These are phyloP conservation scores for Amphicarpaea edgeworthii DNA, from an alignment of 306 rosid species.

Conservation along the genomic window DNA sequence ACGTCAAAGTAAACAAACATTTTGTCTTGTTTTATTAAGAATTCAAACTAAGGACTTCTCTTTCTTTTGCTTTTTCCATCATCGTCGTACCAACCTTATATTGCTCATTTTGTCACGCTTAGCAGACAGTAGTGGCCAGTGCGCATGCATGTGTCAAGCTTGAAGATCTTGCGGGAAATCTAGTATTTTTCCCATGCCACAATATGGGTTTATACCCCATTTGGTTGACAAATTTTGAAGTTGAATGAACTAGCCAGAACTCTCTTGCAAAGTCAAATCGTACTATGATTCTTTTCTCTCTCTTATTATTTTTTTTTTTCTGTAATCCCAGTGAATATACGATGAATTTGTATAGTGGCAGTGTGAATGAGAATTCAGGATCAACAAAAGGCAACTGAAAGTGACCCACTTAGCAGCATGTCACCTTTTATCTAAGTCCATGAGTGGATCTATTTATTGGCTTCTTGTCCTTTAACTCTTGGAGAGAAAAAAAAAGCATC, in stretches of 20 bases:
- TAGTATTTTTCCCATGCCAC: conserved; percentile 14
- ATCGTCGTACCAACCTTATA: no score
- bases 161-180: conserved; percentile 22
- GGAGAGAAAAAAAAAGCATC: conserved; percentile 8
- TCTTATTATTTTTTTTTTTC: not conserved
- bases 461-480: conserved; percentile 44
- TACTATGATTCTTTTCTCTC: not conserved
- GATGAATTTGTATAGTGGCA: conserved; percentile 27
- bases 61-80: no score
- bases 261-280: conserved; percentile 50
- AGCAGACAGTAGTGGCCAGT: conserved; percentile 38
- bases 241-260: conserved; percentile 31
- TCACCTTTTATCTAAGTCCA: conserved; percentile 45
- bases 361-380: conserved; percentile 26
- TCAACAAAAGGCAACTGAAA: conserved; percentile 41
- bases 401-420: conserved; percentile 46
- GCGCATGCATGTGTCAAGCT: conserved; percentile 43
- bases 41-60: no score
- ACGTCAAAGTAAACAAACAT: no score
- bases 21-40: no score
- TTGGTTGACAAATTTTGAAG: conserved; percentile 48
- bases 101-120: conserved; percentile 40
- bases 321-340: conserved; percentile 18
- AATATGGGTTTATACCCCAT: conserved; percentile 59
- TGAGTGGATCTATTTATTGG: conserved; percentile 47